These are phyloP conservation scores for Primulina tabacum DNA, from an alignment of 257 asterid species.

Conservation along the genomic window DNA sequence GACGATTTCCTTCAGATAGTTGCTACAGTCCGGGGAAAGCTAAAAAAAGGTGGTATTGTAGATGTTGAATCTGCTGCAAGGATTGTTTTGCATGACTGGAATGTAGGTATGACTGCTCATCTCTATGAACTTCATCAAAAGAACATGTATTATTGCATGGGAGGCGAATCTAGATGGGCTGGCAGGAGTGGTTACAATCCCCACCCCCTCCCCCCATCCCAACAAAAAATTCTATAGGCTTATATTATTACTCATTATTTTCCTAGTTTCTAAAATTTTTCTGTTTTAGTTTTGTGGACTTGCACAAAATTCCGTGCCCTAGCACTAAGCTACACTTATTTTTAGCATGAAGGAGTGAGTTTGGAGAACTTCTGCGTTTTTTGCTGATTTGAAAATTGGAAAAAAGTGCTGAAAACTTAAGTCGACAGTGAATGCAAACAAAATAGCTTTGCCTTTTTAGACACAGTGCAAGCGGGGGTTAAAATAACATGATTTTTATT, in stretches of 20 bases:
- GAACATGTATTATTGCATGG: background rate
- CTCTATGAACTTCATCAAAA: constrained; percentile 12
- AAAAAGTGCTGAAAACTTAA: too few species aligned
- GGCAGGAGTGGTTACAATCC: background rate
- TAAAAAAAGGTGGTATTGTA: constrained; percentile 87
- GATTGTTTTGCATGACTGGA: constrained; percentile 93
- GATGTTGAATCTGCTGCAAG: constrained; percentile 84
- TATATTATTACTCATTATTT: background rate
- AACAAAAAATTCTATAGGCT: too few species aligned
- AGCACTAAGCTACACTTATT: background rate
- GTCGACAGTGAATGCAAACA: background rate
- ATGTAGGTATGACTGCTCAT: constrained; percentile 57
- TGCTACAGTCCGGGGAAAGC: constrained; percentile 78
- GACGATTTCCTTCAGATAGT: constrained; percentile 91
- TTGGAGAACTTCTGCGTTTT: background rate
- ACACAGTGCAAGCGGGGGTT: background rate
- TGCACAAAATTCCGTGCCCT: background rate
- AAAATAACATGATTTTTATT: background rate
- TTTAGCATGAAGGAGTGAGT: too few species aligned
- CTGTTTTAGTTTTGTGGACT: background rate
- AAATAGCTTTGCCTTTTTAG: background rate
- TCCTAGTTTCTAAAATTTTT: too few species aligned
- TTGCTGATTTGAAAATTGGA: background rate
- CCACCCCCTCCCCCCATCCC: background rate
- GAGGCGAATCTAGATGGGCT: background rate